Conservation (phyloP, 23 red algal species). For the Agarophyton chilense region DNA sequence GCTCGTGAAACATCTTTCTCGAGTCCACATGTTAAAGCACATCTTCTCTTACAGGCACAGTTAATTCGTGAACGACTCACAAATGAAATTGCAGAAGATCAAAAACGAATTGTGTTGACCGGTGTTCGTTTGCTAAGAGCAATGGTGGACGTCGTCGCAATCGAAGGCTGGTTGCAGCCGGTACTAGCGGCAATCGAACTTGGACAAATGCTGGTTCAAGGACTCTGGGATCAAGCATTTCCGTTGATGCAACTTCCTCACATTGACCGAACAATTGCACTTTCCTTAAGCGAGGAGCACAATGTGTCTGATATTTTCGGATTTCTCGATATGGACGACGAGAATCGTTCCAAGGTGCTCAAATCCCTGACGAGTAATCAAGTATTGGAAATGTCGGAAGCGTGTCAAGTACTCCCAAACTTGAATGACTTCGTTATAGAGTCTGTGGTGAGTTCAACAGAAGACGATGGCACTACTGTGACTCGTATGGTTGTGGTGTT, state of each 20-base stretch:
- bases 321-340: conserved; percentile 86
- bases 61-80: conserved; percentile 34
- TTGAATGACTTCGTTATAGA: conserved; percentile 60
- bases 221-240: conserved; percentile 71
- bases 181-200: conserved; percentile 82
- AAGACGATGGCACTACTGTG: conserved; percentile 28
- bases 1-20: conserved; percentile 44
- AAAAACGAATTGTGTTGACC: conserved; percentile 34
- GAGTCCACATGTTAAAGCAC: conserved; percentile 88
- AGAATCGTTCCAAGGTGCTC: conserved; percentile 48
- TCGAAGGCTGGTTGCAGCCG: conserved; percentile 76
- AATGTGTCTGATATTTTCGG: conserved; percentile 69
- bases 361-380: conserved; percentile 47
- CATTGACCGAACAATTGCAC: conserved; percentile 52
- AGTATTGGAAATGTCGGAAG: conserved; percentile 59
- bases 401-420: conserved; percentile 83
- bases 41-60: conserved; percentile 83
- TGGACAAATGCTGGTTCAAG: conserved; percentile 83
- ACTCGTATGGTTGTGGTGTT: conserved; percentile 40
- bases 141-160: conserved; percentile 81
- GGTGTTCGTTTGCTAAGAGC: conserved; percentile 76
- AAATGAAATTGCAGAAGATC: conserved; percentile 63
- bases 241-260: conserved; percentile 82
- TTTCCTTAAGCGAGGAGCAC: conserved; percentile 32
- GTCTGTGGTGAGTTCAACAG: conserved; percentile 1